phyloP scores from a whole-genome alignment of 2,329 filamentous ascomycete genomes.

The Cadophora sp. region DNA sequence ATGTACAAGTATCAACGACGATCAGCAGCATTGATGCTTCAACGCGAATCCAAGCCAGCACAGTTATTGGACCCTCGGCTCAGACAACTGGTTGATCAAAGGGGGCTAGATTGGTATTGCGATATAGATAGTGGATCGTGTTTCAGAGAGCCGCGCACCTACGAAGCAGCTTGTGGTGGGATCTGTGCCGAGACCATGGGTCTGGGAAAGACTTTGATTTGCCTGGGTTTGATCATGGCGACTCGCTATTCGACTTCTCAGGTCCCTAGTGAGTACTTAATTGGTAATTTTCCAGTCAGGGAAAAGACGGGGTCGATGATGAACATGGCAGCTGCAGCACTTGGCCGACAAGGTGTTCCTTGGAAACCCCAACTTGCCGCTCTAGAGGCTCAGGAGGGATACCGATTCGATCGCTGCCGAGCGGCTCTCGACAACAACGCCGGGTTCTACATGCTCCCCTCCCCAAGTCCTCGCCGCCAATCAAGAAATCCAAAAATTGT shows the following conservation, averaged over 20 bases:
- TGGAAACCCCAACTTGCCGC: slow-evolving; percentile 72
- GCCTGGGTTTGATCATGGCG: slow-evolving; percentile 76
- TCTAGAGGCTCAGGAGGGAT: slow-evolving; percentile 37
- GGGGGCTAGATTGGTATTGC: slow-evolving; percentile 71
- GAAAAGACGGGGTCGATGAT: slow-evolving; percentile 66
- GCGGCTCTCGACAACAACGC: slow-evolving; percentile 63
- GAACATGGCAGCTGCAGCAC: slow-evolving; percentile 77
- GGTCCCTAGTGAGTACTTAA: slow-evolving; percentile 67
- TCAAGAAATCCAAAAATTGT: slow-evolving; percentile 49
- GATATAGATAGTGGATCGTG: slow-evolving; percentile 69
- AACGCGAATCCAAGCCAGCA: slow-evolving; percentile 73
- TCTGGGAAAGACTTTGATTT: slow-evolving; percentile 87
- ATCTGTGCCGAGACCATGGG: slow-evolving; percentile 85
- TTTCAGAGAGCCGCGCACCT: slow-evolving; percentile 70
- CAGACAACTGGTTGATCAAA: slow-evolving; percentile 63
- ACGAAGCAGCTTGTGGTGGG: slow-evolving; percentile 78
- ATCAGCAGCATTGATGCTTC: slow-evolving; percentile 83
- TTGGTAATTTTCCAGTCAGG: slow-evolving; percentile 48
- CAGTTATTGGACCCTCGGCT: slow-evolving; percentile 77
- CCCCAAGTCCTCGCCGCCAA: slow-evolving; percentile 50
- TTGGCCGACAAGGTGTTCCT: slow-evolving; percentile 71
- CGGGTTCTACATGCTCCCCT: slow-evolving; percentile 64
- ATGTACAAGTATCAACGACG: slow-evolving; percentile 82
- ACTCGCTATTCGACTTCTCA: slow-evolving; percentile 73
- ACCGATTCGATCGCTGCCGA: slow-evolving; percentile 61